Conservation (phyloP, 805 yeast genomes). For the Monosporozyma solicola region DNA sequence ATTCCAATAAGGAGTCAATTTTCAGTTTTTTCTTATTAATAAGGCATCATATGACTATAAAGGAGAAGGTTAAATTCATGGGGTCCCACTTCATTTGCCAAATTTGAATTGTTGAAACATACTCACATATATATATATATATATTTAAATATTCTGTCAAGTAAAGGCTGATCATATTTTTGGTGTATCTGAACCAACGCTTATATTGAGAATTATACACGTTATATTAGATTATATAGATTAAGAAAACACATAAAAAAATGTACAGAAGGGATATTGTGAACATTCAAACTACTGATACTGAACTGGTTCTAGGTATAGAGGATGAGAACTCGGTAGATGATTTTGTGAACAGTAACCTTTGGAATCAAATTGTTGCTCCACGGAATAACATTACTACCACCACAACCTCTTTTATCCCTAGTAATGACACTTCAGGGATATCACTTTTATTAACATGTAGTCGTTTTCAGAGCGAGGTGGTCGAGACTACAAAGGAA, state of each 20-base stretch:
- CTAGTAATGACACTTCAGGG: neutral
- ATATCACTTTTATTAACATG: neutral
- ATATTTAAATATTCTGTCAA: no score
- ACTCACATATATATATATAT: no score
- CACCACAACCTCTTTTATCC: neutral
- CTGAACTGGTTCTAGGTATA: neutral
- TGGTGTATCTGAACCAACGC: neutral
- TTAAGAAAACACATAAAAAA: neutral
- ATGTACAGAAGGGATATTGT: neutral
- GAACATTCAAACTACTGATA: neutral
- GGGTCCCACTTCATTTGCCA: neutral
- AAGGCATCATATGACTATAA: neutral
- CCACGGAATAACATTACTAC: neutral
- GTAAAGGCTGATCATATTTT: neutral
- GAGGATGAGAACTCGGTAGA: neutral
- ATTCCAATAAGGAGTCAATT: neutral
- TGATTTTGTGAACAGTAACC: neutral
- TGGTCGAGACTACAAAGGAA: slow-evolving; percentile 9
- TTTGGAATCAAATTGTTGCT: neutral
- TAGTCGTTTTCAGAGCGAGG: neutral
- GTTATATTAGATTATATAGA: neutral
- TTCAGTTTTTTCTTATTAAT: neutral
- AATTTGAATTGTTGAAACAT: neutral
- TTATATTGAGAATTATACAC: neutral
- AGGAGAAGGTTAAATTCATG: neutral